phyloP scores from a whole-genome alignment of 2,329 filamentous ascomycete species.

The Ceratocystis cubensis region DNA sequence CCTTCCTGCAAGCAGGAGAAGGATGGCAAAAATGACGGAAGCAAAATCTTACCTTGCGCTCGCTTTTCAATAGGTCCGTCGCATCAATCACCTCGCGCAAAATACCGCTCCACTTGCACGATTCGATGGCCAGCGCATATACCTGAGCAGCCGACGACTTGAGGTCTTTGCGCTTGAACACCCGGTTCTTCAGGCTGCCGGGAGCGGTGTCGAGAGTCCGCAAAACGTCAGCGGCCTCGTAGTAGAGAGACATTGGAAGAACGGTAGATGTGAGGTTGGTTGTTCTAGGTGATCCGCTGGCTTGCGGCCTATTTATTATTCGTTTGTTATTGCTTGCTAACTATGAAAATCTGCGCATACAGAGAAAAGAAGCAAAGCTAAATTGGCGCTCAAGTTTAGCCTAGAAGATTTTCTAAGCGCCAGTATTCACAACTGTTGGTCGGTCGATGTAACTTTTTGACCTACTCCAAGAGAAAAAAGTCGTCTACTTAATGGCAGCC shows the following conservation, averaged over 20 bases:
- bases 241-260: constrained; percentile 76
- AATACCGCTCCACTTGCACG: constrained; percentile 78
- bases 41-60: constrained; percentile 59
- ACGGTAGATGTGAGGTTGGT: not conserved
- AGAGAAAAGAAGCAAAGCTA: not conserved
- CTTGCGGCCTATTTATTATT: no score
- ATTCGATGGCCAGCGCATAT: constrained; percentile 76
- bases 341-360: not conserved
- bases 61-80: constrained; percentile 59
- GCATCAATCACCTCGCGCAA: constrained; percentile 83
- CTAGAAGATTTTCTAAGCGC: not conserved
- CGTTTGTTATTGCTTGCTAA: not conserved
- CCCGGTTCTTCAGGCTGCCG: constrained; percentile 76
- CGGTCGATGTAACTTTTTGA: no score
- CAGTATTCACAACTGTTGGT: no score
- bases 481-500: not conserved
- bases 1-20: not conserved
- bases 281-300: not conserved
- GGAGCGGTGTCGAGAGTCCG: constrained; percentile 44
- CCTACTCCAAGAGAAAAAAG: not conserved
- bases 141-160: constrained; percentile 72
- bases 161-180: constrained; percentile 61
- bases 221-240: constrained; percentile 72
- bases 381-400: not conserved
- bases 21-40: not conserved